Percentiles rank a stretch among this genome's conserved stretches.
phyloP scores from a whole-genome alignment of 129 eudicot genomes.

The Artemisia argyi region DNA sequence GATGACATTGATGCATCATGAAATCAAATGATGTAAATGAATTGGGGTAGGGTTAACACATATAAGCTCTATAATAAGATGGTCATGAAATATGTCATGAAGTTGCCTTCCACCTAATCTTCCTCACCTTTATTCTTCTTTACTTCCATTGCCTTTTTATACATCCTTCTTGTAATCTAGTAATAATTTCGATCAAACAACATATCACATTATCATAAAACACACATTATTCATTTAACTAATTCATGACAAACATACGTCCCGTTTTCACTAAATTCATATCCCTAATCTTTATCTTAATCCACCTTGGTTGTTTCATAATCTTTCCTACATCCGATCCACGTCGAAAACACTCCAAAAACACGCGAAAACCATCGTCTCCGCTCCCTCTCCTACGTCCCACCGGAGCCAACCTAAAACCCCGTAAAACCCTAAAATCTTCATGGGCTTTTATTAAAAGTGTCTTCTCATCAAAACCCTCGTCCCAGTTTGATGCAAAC shows the following conservation, averaged over 20 bases:
- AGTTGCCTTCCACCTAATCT: conserved; percentile 42
- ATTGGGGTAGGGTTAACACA: conserved; percentile 3
- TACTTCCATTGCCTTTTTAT: conserved; percentile 7
- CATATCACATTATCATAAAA: background rate
- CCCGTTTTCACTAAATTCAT: conserved; percentile 42
- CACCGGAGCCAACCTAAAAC: conserved; percentile 37
- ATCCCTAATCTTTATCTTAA: conserved; percentile 44
- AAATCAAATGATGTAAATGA: conserved; percentile 14
- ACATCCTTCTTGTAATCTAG: conserved; percentile 8
- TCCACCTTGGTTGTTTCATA: conserved; percentile 59
- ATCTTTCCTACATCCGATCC: conserved; percentile 36
- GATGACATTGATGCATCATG: conserved; percentile 7
- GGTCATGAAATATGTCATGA: conserved; percentile 30
- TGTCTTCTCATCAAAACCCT: conserved; percentile 40
- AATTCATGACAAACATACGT: conserved; percentile 32
- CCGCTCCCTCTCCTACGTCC: conserved; percentile 41
- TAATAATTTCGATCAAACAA: background rate
- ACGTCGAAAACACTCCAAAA: conserved; percentile 32
- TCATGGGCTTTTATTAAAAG: conserved; percentile 58
- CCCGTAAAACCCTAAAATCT: conserved; percentile 39
- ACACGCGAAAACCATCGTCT: conserved; percentile 34
- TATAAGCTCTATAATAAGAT: background rate
- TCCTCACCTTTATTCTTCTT: conserved; percentile 42
- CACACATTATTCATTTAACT: conserved; percentile 2
- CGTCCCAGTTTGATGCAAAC: conserved; percentile 13